Conservation (phyloP, 768 basidiomycete genomes). For the Amanita jacksonii region DNA sequence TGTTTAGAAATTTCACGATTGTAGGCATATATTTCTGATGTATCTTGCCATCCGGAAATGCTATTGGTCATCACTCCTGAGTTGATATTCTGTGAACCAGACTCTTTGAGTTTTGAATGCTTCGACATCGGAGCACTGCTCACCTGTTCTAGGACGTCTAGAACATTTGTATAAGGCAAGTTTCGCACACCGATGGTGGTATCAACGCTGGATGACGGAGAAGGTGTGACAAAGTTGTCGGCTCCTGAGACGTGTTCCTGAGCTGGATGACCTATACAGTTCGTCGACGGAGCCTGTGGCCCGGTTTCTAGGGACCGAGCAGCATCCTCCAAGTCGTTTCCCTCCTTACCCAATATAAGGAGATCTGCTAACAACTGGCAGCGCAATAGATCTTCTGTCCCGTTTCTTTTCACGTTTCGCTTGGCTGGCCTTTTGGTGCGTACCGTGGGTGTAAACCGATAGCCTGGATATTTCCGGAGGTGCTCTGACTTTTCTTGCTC, state of each 20-base stretch:
- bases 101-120: no score
- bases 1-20: no score
- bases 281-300: background rate
- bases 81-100: no score
- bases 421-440: slow-evolving; percentile 36
- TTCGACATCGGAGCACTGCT: no score
- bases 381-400: slow-evolving; percentile 35
- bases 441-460: slow-evolving; percentile 40
- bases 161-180: no score
- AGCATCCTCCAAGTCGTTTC: slow-evolving; percentile 36
- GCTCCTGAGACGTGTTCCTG: background rate
- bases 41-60: no score
- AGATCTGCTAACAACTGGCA: slow-evolving; percentile 42
- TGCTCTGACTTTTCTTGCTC: slow-evolving; percentile 44
- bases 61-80: no score
- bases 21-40: no score
- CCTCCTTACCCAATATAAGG: slow-evolving; percentile 39
- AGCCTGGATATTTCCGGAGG: slow-evolving; percentile 37
- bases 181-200: no score
- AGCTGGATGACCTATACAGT: background rate
- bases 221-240: no score
- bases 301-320: slow-evolving; percentile 13
- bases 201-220: no score
- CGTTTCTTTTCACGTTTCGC: slow-evolving; percentile 44
- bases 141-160: background rate